These are phyloP conservation scores for Neurospora sp. DNA, from an alignment of 495 filamentous ascomycete species.

Conservation along the genomic window DNA sequence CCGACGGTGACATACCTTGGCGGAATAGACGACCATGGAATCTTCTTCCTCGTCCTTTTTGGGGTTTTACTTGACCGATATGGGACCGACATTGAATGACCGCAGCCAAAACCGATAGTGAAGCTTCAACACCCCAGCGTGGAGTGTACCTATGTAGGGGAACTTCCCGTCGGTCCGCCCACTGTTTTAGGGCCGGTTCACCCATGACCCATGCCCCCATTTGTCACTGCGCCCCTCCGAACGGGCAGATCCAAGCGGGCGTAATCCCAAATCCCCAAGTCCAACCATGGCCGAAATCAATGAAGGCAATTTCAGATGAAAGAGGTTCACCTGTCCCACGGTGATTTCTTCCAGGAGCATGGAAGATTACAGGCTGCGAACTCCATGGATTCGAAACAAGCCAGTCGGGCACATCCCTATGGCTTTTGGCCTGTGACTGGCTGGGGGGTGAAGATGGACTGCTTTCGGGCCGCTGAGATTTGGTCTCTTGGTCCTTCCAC, in stretches of 20 bases:
- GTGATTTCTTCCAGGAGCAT: neutral
- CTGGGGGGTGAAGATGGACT: neutral
- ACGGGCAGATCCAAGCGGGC: neutral
- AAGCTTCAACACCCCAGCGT: neutral
- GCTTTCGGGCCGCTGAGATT: neutral
- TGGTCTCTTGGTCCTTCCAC: neutral
- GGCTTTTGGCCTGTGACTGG: slow-evolving; percentile 1
- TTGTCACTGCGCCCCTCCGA: neutral
- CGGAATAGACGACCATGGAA: neutral
- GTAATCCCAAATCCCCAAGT: neutral
- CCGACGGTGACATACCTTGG: neutral
- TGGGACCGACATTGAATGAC: neutral
- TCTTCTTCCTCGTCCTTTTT: neutral
- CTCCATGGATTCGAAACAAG: slow-evolving; percentile 6
- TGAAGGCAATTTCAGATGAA: neutral
- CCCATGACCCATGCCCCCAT: neutral
- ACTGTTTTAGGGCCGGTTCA: neutral
- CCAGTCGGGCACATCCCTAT: neutral
- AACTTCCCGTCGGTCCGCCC: neutral
- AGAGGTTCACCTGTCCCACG: neutral
- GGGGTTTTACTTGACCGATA: neutral
- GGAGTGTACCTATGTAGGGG: neutral
- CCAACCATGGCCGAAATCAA: neutral
- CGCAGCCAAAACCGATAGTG: neutral
- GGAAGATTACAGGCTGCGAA: slow-evolving; percentile 1